Evolutionary conservation across 1,139 yeast genomes (phyloP).

Genomic region (Yamadazyma pseudoaaseri): DNA sequence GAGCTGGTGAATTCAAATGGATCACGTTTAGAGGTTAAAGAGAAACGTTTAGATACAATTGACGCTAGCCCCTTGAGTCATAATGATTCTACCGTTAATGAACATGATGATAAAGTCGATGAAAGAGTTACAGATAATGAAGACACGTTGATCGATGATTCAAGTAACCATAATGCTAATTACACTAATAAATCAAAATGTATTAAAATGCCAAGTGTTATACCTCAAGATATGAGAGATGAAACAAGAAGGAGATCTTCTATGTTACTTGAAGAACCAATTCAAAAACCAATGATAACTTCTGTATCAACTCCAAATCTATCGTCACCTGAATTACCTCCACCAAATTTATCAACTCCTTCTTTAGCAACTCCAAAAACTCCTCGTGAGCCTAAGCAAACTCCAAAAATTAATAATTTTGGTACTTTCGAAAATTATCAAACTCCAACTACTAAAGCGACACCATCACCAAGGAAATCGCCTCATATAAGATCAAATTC

Average conservation of each 20-base stretch:
- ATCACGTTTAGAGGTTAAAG: not conserved
- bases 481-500: constrained; percentile 32
- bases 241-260: constrained; percentile 2
- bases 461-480: constrained; percentile 21
- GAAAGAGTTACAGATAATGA: constrained; percentile 20
- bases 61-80: constrained; percentile 15
- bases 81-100: constrained; percentile 16
- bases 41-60: constrained; percentile 6
- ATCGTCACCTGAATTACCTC: not conserved
- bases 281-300: not conserved
- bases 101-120: constrained; percentile 5
- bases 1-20: constrained; percentile 5
- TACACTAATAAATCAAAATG: constrained; percentile 8
- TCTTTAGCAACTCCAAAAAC: not conserved
- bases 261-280: constrained; percentile 1
- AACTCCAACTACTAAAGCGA: constrained; percentile 5
- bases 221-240: constrained; percentile 13
- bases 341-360: not conserved
- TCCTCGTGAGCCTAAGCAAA: constrained; percentile 1
- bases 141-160: constrained; percentile 24
- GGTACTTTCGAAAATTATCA: constrained; percentile 6
- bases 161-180: not conserved
- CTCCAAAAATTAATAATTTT: constrained; percentile 7
- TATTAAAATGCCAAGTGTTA: constrained; percentile 16
- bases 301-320: not conserved